Evolutionary conservation across 768 basidiomycete genomes (phyloP).

Genomic region (Tubosaeta sp.): DNA sequence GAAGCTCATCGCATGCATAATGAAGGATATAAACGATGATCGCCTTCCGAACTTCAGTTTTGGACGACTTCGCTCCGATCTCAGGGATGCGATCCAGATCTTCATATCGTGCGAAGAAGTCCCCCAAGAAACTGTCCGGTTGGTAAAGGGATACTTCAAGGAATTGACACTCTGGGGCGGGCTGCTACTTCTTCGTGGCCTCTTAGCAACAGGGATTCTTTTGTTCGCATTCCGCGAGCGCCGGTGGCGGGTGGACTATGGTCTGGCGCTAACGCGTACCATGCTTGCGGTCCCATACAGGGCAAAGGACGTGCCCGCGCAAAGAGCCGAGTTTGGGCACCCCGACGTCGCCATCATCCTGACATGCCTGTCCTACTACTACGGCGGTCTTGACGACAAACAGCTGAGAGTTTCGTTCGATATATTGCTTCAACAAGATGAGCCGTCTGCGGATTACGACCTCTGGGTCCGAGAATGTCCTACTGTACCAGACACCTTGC

Average conservation of each 20-base stretch:
- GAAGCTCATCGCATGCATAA: conserved; percentile 3
- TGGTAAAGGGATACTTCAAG: not conserved
- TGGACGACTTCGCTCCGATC: not conserved
- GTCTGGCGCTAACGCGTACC: conserved; percentile 5
- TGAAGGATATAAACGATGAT: conserved; percentile 4
- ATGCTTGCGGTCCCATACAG: conserved; percentile 27
- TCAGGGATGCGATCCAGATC: not conserved
- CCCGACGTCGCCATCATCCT: conserved; percentile 21
- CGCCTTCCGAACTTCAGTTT: conserved; percentile 7
- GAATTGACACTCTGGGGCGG: conserved; percentile 6
- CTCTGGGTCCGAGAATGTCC: conserved; percentile 15
- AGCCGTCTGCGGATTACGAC: conserved; percentile 18
- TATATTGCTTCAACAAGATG: conserved; percentile 14
- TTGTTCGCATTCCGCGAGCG: conserved; percentile 19
- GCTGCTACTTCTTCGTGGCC: conserved; percentile 21
- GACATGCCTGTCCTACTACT: conserved; percentile 18
- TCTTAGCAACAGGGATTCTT: conserved; percentile 21
- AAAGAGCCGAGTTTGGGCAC: conserved; percentile 25
- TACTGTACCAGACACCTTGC: conserved; percentile 8
- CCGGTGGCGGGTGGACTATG: conserved; percentile 27
- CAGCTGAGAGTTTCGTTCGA: conserved; percentile 18
- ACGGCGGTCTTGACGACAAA: conserved; percentile 14
- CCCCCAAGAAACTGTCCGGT: not conserved
- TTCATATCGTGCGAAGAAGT: conserved; percentile 7
- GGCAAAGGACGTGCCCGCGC: conserved; percentile 25